Evolutionary conservation across 2,329 filamentous ascomycete species (phyloP).

Genomic region (Hypoxylon rubiginosum): DNA sequence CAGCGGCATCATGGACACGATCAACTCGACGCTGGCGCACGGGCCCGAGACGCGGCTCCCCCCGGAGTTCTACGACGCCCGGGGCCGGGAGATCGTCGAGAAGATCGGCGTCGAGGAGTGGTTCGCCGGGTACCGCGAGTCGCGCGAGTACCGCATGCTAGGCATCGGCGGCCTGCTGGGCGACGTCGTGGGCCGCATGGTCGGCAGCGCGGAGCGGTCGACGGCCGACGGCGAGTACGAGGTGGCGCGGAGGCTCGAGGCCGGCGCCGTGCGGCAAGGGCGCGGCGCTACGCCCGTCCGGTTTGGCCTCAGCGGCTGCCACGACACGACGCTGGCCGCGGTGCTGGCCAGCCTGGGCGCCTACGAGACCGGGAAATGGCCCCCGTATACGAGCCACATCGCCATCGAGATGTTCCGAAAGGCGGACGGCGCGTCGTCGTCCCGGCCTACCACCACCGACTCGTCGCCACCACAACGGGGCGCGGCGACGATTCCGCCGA

Average conservation of each 20-base stretch:
- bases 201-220: conserved; percentile 71
- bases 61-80: conserved; percentile 86
- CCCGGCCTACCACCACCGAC: conserved; percentile 17
- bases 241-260: conserved; percentile 50
- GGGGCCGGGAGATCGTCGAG: conserved; percentile 75
- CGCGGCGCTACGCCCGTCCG: conserved; percentile 66
- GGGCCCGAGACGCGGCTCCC: conserved; percentile 84
- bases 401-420: conserved; percentile 89
- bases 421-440: conserved; percentile 50
- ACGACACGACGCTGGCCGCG: conserved; percentile 92
- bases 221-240: conserved; percentile 68
- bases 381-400: conserved; percentile 92
- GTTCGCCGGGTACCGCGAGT: conserved; percentile 89
- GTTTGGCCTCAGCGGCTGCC: conserved; percentile 86
- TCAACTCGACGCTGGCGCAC: conserved; percentile 91
- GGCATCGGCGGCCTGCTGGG: conserved; percentile 89
- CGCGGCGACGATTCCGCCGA: conserved; percentile 31
- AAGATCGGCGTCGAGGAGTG: conserved; percentile 91
- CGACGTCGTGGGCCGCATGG: conserved; percentile 84
- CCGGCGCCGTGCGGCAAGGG: conserved; percentile 53
- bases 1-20: conserved; percentile 92
- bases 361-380: conserved; percentile 82
- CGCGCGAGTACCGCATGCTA: conserved; percentile 85
- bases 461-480: conserved; percentile 11
- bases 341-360: conserved; percentile 83